These are phyloP conservation scores for Blastobotrys chiropterorum DNA, from an alignment of 805 yeast species.

Conservation along the genomic window DNA sequence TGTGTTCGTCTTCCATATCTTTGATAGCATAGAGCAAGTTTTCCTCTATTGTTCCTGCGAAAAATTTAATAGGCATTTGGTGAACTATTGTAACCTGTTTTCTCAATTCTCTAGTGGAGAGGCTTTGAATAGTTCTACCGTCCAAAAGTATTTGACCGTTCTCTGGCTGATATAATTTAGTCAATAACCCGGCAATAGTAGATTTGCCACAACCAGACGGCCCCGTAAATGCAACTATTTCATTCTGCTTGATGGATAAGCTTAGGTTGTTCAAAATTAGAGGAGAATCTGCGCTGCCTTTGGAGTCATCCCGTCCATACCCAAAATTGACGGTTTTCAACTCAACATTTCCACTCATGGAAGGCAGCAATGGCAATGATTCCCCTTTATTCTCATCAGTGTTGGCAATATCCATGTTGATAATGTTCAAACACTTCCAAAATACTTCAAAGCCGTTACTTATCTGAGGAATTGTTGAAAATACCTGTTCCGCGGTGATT, in stretches of 20 bases:
- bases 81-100: slow-evolving; percentile 59
- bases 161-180: slow-evolving; percentile 44
- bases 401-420: neutral
- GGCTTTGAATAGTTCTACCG: slow-evolving; percentile 40
- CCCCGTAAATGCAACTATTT: slow-evolving; percentile 67
- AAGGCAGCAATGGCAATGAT: neutral
- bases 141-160: slow-evolving; percentile 40
- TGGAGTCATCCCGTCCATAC: slow-evolving; percentile 6
- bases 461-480: slow-evolving; percentile 70
- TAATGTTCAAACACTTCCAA: slow-evolving; percentile 3
- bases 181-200: slow-evolving; percentile 54
- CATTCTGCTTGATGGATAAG: slow-evolving; percentile 40
- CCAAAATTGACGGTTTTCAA: slow-evolving; percentile 44
- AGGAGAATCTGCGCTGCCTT: neutral
- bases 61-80: slow-evolving; percentile 59
- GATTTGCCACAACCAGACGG: slow-evolving; percentile 92
- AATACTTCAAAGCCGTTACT: slow-evolving; percentile 55
- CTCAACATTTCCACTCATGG: slow-evolving; percentile 22
- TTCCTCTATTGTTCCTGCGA: slow-evolving; percentile 63
- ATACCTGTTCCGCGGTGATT: slow-evolving; percentile 51
- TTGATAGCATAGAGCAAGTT: slow-evolving; percentile 54
- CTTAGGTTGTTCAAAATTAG: slow-evolving; percentile 39
- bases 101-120: slow-evolving; percentile 47
- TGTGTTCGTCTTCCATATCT: neutral
- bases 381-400: neutral